These are phyloP conservation scores for Talaromyces borbonicus DNA, from an alignment of 495 filamentous ascomycete genomes.

Conservation along the genomic window DNA sequence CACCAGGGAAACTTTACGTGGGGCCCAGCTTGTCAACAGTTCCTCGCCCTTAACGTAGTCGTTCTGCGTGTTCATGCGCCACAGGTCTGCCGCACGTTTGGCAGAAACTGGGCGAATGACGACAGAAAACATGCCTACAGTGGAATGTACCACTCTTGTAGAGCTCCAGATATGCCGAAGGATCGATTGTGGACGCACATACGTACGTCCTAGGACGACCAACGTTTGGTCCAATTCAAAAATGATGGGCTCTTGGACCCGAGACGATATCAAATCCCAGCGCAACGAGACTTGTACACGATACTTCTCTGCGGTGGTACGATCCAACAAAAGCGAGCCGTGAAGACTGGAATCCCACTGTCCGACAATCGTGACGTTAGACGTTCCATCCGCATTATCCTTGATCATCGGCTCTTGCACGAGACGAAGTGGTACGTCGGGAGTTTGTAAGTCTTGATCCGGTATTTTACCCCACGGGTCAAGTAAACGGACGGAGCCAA, in stretches of 20 bases:
- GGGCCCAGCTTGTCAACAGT: conserved; percentile 69
- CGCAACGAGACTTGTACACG: conserved; percentile 77
- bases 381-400: conserved; percentile 82
- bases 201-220: conserved; percentile 76
- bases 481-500: conserved; percentile 70
- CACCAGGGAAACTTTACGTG: conserved; percentile 79
- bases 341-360: conserved; percentile 98
- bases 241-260: conserved; percentile 69
- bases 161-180: conserved; percentile 81
- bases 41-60: conserved; percentile 96
- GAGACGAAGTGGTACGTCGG: conserved; percentile 69
- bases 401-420: conserved; percentile 64
- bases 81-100: conserved; percentile 84
- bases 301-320: conserved; percentile 82
- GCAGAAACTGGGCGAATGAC: conserved; percentile 78
- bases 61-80: conserved; percentile 91
- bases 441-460: conserved; percentile 57
- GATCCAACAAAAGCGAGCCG: conserved; percentile 77
- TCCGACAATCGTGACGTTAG: conserved; percentile 70
- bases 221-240: conserved; percentile 72
- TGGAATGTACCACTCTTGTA: conserved; percentile 76
- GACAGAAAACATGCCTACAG: conserved; percentile 73
- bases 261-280: conserved; percentile 73
- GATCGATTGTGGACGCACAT: conserved; percentile 73
- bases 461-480: conserved; percentile 78